phyloP scores from a whole-genome alignment of 495 filamentous ascomycete genomes.

The Cladorrhinum samala region DNA sequence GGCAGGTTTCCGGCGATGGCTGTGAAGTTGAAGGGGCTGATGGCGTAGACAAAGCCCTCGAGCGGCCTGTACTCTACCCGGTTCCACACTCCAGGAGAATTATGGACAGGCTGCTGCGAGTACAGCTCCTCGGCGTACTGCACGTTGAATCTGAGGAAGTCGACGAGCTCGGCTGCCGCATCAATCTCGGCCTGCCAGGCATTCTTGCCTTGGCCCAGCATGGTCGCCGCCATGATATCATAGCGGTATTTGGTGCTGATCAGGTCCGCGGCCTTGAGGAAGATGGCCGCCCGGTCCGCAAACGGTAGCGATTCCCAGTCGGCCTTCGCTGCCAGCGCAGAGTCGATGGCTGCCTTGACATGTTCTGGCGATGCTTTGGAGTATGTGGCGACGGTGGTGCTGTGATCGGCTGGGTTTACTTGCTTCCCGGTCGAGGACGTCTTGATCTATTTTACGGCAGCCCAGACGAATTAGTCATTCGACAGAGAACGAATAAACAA shows the following conservation, averaged over 20 bases:
- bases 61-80: conserved; percentile 75
- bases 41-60: conserved; percentile 81
- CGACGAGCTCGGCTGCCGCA: conserved; percentile 81
- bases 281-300: conserved; percentile 83
- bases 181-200: conserved; percentile 97
- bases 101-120: conserved; percentile 71
- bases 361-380: conserved; percentile 67
- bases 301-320: conserved; percentile 80
- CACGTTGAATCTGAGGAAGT: conserved; percentile 89
- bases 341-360: conserved; percentile 67
- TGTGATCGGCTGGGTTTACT: conserved; percentile 68
- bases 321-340: conserved; percentile 73
- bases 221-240: conserved; percentile 86
- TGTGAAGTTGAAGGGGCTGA: conserved; percentile 88
- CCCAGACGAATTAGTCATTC: no score
- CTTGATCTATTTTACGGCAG: no score
- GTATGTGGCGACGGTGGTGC: conserved; percentile 66
- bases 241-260: conserved; percentile 87
- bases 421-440: conserved; percentile 52
- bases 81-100: conserved; percentile 76
- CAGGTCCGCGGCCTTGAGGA: conserved; percentile 88
- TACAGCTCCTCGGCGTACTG: conserved; percentile 85
- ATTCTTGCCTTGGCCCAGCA: conserved; percentile 93
- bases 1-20: conserved; percentile 76
- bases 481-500: no score